Base-by-base conservation (phyloP, 2,329 filamentous ascomycete genomes). In the Sporothrix brasiliensis region DNA sequence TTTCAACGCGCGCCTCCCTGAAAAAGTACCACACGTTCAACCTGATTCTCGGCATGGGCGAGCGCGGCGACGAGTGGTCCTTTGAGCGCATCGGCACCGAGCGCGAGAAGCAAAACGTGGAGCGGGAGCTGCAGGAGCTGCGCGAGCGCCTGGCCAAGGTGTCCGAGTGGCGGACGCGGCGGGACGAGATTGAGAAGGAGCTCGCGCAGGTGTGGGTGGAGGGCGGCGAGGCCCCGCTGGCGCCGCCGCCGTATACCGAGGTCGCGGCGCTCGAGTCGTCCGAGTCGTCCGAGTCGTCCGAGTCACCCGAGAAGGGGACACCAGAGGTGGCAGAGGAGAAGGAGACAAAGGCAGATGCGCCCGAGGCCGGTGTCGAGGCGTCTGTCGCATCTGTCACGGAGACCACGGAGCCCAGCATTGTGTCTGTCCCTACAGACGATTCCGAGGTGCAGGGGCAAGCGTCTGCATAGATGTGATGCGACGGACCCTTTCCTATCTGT, bases 21-120 rank as follows among this genome's bases (percentile, higher is more conserved):
- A 97, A 97, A 80, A 94, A 94, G 77, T 98, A 98, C 77, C 95
- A 99, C 81, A 94, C 90, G 0, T 97, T 89, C 80, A 97, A 96
- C 75, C 88, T 99, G 11, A 90, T 90, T 3, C 87, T 99, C 4
- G 94, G 94, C 39, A 82, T 91, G 71, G 94, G 94, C 67, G 88
- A 92, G 19, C 86, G 89, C 67, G 92, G 91, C n/a, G 90, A 92
- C 69, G 91, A 91, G 76, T 98, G 95, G 93, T 91, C 94, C 74
- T 92, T 97, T 79, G 92, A 97, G 79, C 89, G 92, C 70, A 98
- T 99, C 75, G 95, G 95, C 71, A 97, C 94, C 0, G 92, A 93
- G 77, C 88, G 91, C 71, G 95, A 99, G 83, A 97, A 97, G 82
- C 89, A 94, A 79, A 91, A 92, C 27, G 93, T 97, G 9, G 94